Conservation (phyloP, 2,329 filamentous ascomycete species). For the Hysterium pulicare region DNA sequence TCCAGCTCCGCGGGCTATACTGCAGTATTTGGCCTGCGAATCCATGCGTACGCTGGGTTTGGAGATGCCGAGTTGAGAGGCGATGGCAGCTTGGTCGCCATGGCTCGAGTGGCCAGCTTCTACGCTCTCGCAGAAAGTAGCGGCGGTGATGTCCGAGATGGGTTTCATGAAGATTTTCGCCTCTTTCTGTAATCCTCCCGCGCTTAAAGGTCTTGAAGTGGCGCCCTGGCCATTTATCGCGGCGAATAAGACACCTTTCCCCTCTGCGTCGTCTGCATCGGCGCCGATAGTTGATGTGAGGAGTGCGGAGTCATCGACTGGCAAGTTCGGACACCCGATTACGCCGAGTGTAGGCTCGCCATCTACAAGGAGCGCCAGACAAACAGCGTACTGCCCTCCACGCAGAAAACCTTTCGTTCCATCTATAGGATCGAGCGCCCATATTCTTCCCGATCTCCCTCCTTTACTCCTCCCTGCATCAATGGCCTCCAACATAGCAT, state of each 20-base stretch:
- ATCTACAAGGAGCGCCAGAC: slow-evolving; percentile 85
- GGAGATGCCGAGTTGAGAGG: slow-evolving; percentile 80
- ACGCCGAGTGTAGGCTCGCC: slow-evolving; percentile 93
- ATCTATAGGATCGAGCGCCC: slow-evolving; percentile 96
- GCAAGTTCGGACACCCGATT: slow-evolving; percentile 91
- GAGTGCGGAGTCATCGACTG: slow-evolving; percentile 72
- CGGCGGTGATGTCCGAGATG: slow-evolving; percentile 68
- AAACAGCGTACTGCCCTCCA: slow-evolving; percentile 95
- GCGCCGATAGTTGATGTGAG: slow-evolving; percentile 69
- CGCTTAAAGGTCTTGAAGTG: slow-evolving; percentile 68
- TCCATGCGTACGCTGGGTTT: slow-evolving; percentile 92
- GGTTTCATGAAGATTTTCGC: slow-evolving; percentile 76
- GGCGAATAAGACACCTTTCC: slow-evolving; percentile 83
- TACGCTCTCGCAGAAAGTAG: slow-evolving; percentile 95
- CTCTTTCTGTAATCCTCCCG: slow-evolving; percentile 52
- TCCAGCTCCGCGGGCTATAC: slow-evolving; percentile 87
- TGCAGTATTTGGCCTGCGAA: slow-evolving; percentile 96
- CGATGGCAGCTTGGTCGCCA: slow-evolving; percentile 80
- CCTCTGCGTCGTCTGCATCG: slow-evolving; percentile 69
- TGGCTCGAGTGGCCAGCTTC: slow-evolving; percentile 91
- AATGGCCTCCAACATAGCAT: slow-evolving; percentile 60
- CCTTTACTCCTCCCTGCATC: slow-evolving; percentile 64
- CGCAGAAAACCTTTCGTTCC: slow-evolving; percentile 96
- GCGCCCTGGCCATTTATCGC: slow-evolving; percentile 78
- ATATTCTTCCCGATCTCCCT: slow-evolving; percentile 74